Base-by-base conservation (phyloP, 495 filamentous ascomycete species). In the Podospora didyma region DNA sequence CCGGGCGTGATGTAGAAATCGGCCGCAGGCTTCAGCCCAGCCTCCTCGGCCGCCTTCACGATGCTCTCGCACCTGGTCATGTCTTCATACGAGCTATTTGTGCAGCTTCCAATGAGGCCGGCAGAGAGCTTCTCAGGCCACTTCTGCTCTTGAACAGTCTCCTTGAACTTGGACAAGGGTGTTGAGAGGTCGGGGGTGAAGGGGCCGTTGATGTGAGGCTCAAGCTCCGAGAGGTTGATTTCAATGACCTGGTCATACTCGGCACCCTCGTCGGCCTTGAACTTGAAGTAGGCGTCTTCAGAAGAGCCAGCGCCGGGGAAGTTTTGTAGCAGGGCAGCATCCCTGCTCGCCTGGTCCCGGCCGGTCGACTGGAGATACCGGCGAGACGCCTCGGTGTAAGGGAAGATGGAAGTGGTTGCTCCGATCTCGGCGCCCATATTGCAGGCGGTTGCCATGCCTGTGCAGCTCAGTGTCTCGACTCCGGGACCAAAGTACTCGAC, bases 1-100 rank as follows among this genome's bases (percentile, higher is more conserved):
- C 94, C 94, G 1, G 94, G 94, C 1, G 94, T 97, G 60, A 98
- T 86, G 75, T 95, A 96, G 78, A 98, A 96, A 60, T 90, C 88
- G 1, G 87, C 83, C 65, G 88, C 89, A 17, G 93, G 92, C 75
- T 89, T 88, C 26, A 98, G 74, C 34, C 94, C 94, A 10, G 89
- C 94, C 31, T 88, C 84, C 48, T 83, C 77, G 14, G 94, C 94
- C 70, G 95, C 92, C 72, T 92, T 91, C 46, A 97, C 89, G 53
- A 98, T 80, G 63, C 90, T 78, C 77, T 97, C 94, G 16, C 91
- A 88, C 49, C 94, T 86, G 10, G 90, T 92, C 94, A 98, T 98
- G 67, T 98, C 94, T 74, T 96, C 85, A 70, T 96, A 98, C 3
- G 94, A 97, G 72, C 89, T 95, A 79, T 98, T 98, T 14, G 94